Base-by-base conservation (phyloP, 2,329 filamentous ascomycete species). In the Pyrenophora seminiperda region DNA sequence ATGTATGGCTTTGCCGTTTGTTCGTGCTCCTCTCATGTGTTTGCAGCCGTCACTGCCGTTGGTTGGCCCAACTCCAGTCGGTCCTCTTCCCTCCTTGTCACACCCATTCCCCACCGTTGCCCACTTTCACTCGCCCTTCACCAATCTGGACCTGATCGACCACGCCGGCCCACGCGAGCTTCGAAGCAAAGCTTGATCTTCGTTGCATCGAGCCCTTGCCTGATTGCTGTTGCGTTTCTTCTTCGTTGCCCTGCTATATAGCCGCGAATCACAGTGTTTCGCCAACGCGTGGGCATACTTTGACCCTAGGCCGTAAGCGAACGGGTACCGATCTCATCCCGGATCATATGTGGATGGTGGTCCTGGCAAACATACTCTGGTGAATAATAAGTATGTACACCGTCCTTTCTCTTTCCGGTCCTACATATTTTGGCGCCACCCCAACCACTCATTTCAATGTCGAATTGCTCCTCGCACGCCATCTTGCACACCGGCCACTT, bases 361-460 rank as follows among this genome's bases (percentile, higher is more conserved):
- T 68, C 65, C 59, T 61, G 58, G 54, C 53, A 39, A 63, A 65
- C 58, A 60, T 58, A 56, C 63, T 64, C 60, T 61, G 36, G 43
- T 64, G 55, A 66, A 27, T 27, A 69, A 44, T 71, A 71, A 68
- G 66, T 73, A 71, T 65, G 70, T 72, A 68, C 65, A 57, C 58
- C 58, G 54, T 56, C 64, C 68, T 63, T 59, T 70, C 62, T 65
- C 60, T 54, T 70, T 68, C 62, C 58, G 62, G 67, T 65, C 50
- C 29, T 57, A 58, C 53, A 55, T 64, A 54, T 56, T 60, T 64
- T 62, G 55, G 59, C 55, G 56, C 59, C 59, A 59, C 61, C 54
- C 56, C 51, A 62, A 44, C 56, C 59, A 61, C 58, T 66, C 66
- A 65, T 65, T 66, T 64, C 66, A 50, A 72, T 72, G 70, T 67